Evolutionary conservation across 495 filamentous ascomycete genomes (phyloP), one percentile per base, ranked within the genome.

Genomic region (Stereocaulon alpinum): DNA sequence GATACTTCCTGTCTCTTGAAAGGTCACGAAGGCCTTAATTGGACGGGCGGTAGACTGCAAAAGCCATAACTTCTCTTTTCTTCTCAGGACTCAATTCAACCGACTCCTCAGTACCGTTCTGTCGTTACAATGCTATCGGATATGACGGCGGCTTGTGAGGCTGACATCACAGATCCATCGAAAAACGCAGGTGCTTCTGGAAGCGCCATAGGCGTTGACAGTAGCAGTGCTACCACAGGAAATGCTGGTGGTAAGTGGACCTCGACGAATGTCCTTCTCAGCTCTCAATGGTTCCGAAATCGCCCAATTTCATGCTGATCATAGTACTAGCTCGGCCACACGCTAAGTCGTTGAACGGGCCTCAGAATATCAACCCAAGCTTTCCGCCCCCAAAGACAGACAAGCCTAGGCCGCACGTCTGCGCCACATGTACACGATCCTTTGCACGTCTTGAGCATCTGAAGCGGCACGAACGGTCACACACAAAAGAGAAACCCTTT

Each of bases 401-500:
- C 76, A 99, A 97, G 75, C 93, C 93, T 40, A 80, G 93, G 52
- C 93, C 93, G 54, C 93, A 99, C 72, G 84, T 94, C 56, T 99
- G 93, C 73, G 85, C 81, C 29, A 99, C 94, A 34, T 99, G 93
- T 69, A 79, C 84, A 67, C 85, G 93, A 58, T 95, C 89, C 4
- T 99, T 99, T 69, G 93, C 93, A 57, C 84, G 93, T 59, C 73
- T 99, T 64, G 93, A 99, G 74, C 93, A 99, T 73, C 76, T 99
- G 61, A 99, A 99, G 75, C 87, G 93, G 48, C 93, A 99, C 73
- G 93, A 99, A 77, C 85, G 93, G 45, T 97, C 93, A 20, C 93
- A 99, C 67, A 99, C 93, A 12, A 99, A 99, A 70, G 93, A 99
- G 70, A 98, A 98, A 76, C 93, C 93, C 2, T 99, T 99, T 68